Evolutionary conservation across 352 stramenopile species (phyloP).

Genomic region (Globisporangium radiosum): DNA sequence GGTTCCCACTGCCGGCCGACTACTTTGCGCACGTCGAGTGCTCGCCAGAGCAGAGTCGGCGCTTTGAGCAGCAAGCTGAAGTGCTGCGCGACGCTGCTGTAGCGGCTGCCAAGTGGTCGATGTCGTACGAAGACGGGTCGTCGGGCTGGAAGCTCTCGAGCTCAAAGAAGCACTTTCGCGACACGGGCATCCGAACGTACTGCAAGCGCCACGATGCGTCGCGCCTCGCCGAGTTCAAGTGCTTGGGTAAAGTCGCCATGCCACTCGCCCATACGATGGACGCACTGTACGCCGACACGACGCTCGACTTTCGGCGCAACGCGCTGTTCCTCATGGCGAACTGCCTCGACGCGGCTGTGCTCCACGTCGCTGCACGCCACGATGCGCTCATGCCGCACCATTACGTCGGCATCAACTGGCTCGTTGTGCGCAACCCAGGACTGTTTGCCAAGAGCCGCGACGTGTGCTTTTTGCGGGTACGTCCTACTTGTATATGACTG

Average conservation of each 20-base stretch:
- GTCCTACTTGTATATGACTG: not conserved
- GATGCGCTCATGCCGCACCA: constrained; percentile 35
- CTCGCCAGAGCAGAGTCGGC: constrained; percentile 31
- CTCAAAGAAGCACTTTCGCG: constrained; percentile 59
- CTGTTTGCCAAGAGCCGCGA: constrained; percentile 61
- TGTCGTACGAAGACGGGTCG: constrained; percentile 49
- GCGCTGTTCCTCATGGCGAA: constrained; percentile 46
- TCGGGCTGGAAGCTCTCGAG: constrained; percentile 66
- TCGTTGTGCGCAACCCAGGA: constrained; percentile 30
- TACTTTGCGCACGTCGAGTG: constrained; percentile 39
- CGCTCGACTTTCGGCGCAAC: constrained; percentile 50
- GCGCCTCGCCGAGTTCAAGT: constrained; percentile 51
- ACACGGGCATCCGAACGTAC: constrained; percentile 58
- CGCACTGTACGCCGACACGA: constrained; percentile 56
- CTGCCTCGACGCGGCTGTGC: constrained; percentile 52
- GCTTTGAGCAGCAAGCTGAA: constrained; percentile 26
- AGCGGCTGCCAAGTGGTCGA: constrained; percentile 41
- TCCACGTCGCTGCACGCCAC: constrained; percentile 36
- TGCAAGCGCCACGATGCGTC: constrained; percentile 27
- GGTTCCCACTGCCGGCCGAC: constrained; percentile 35
- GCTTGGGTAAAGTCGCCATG: constrained; percentile 51
- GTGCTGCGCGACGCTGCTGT: constrained; percentile 31
- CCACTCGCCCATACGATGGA: constrained; percentile 37
- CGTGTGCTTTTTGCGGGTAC: constrained; percentile 46
- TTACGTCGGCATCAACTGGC: constrained; percentile 69